Conservation (phyloP, 148 eudicot genomes). For the Rhododendron williamsianum region DNA sequence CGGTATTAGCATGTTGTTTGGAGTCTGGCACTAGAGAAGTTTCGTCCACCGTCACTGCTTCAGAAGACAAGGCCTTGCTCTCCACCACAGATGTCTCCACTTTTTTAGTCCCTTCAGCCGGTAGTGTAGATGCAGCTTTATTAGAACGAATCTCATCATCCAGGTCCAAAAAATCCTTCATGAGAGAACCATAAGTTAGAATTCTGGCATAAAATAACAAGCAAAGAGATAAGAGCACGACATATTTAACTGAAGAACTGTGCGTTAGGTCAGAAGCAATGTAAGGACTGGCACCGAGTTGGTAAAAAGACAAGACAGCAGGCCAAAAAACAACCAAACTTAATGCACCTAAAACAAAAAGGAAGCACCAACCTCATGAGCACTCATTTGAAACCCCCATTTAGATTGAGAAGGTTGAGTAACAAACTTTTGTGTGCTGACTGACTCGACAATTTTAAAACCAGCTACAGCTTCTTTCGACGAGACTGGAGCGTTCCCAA, state of each 20-base stretch:
- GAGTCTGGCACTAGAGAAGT: slow-evolving; percentile 16
- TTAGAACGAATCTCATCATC: slow-evolving; percentile 44
- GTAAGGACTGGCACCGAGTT: not conserved
- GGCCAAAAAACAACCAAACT: not conserved
- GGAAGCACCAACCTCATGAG: slow-evolving; percentile 55
- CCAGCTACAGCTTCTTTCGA: slow-evolving; percentile 15
- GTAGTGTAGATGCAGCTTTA: slow-evolving; percentile 27
- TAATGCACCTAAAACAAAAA: not conserved
- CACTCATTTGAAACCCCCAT: slow-evolving; percentile 76
- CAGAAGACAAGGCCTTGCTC: slow-evolving; percentile 21
- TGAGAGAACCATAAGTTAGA: not conserved
- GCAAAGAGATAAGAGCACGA: not conserved
- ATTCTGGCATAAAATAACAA: not conserved
- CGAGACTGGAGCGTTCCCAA: slow-evolving; percentile 21
- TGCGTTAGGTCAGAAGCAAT: not conserved
- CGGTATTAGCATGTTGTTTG: slow-evolving; percentile 14
- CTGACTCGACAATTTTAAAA: slow-evolving; percentile 21
- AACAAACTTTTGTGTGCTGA: slow-evolving; percentile 14
- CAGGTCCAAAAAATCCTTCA: slow-evolving; percentile 52
- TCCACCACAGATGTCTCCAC: slow-evolving; percentile 19
- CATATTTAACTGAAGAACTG: not conserved
- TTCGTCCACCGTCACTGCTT: slow-evolving; percentile 15
- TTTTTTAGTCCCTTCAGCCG: slow-evolving; percentile 23
- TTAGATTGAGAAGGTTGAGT: slow-evolving; percentile 40
- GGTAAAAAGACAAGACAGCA: not conserved